These are phyloP conservation scores for Leccinum incarnatum DNA, from an alignment of 768 basidiomycete genomes.

Conservation along the genomic window DNA sequence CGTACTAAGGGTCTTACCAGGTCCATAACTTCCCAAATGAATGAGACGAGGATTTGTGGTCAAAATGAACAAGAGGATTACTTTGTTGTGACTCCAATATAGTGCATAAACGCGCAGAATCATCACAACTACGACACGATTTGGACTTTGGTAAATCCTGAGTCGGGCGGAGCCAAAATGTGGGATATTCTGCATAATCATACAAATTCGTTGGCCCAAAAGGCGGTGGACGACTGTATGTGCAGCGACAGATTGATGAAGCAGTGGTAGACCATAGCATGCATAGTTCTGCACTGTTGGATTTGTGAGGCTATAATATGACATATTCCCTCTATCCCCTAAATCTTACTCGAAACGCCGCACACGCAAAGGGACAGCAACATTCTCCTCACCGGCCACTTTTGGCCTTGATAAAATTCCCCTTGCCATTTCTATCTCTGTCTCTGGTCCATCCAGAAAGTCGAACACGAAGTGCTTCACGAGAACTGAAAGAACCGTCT, in stretches of 20 bases:
- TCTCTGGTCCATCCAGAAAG: constrained; percentile 18
- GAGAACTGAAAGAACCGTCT: constrained; percentile 45
- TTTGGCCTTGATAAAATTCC: constrained; percentile 22
- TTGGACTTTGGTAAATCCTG: background rate
- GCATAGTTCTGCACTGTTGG: no score
- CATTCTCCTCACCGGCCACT: constrained; percentile 25
- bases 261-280: no score
- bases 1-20: background rate
- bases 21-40: background rate
- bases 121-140: background rate
- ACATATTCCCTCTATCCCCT: background rate
- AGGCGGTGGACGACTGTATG: no score
- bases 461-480: constrained; percentile 33
- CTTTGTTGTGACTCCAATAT: background rate
- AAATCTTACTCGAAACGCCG: constrained; percentile 6
- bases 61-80: no score
- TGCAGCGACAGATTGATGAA: no score
- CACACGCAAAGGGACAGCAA: constrained; percentile 4
- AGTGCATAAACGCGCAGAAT: background rate
- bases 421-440: constrained; percentile 7
- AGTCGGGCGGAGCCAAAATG: no score
- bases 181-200: no score
- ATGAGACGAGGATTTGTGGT: no score
- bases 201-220: no score
- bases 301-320: no score